These are phyloP conservation scores for Fusarium papillatum DNA, from an alignment of 2,329 filamentous ascomycete genomes.

Conservation along the genomic window DNA sequence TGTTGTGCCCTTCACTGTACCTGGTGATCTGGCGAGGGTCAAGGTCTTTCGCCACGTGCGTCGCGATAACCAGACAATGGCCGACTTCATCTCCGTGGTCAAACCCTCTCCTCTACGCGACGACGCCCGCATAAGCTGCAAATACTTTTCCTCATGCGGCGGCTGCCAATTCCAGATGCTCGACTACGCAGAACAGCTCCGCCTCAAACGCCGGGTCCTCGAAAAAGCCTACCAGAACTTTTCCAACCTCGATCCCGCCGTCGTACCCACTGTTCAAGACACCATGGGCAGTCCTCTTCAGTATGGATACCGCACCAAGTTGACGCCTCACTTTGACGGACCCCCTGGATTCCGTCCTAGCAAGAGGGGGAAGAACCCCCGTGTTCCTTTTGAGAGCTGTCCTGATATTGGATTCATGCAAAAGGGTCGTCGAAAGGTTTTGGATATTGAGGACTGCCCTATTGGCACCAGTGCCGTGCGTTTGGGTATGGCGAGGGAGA, in stretches of 20 bases:
- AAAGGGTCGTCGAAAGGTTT: slow-evolving; percentile 83
- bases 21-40: slow-evolving; percentile 84
- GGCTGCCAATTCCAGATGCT: slow-evolving; percentile 99
- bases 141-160: slow-evolving; percentile 89
- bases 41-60: slow-evolving; percentile 82
- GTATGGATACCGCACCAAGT: slow-evolving; percentile 95
- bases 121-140: slow-evolving; percentile 81
- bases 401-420: slow-evolving; percentile 92
- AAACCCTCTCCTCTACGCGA: slow-evolving; percentile 82
- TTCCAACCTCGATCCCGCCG: slow-evolving; percentile 81
- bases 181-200: slow-evolving; percentile 87
- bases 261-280: slow-evolving; percentile 82
- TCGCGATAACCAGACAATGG: slow-evolving; percentile 77
- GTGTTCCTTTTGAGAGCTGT: slow-evolving; percentile 67
- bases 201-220: slow-evolving; percentile 86
- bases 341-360: slow-evolving; percentile 69
- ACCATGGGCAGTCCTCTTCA: slow-evolving; percentile 93
- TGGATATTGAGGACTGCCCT: slow-evolving; percentile 98
- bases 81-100: slow-evolving; percentile 86
- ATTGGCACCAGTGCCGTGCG: slow-evolving; percentile 92
- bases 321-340: slow-evolving; percentile 95
- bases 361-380: slow-evolving; percentile 63
- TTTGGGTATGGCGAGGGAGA: slow-evolving; percentile 82
- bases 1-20: slow-evolving; percentile 89
- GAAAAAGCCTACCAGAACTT: slow-evolving; percentile 95